Base-by-base conservation (phyloP, 495 filamentous ascomycete species). In the Ascobolus immersus region DNA sequence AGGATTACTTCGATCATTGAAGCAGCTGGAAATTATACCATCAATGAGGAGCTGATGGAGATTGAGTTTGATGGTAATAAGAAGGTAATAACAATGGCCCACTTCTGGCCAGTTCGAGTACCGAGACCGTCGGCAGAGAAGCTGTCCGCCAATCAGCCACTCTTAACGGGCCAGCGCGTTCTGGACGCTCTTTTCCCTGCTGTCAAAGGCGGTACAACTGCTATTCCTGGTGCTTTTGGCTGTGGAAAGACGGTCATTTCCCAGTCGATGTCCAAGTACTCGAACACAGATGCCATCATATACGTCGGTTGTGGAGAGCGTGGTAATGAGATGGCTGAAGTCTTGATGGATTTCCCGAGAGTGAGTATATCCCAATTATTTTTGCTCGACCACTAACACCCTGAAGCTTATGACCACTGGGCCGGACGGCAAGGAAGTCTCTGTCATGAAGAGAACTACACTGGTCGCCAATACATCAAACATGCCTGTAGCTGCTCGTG, bases 211-310 rank as follows among this genome's bases (percentile, higher is more conserved):
- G 86, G 86, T 41, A 99, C 86, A 22, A 81, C 94, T 34, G 89
- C 81, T 48, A 99, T 99, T 49, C 86, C 86, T 9, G 89, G 86
- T 49, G 86, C 86, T 53, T 99, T 99, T 54, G 89, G 86, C 42
- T 99, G 89, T 51, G 86, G 86, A 44, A 99, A 99, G 69, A 99
- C 86, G 39, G 86, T 99, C 54, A 99, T 99, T 57, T 80, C 73
- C 43, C 89, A 99, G 59, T 79, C 73, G 38, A 73, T 99, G 38
- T 94, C 86, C 51, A 99, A 99, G 55, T 99, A 93, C 62, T 99
- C 86, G 37, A 99, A 99, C 68, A 82, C 75, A 52, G 89, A 99
- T 55, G 79, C 92, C 50, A 94, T 99, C 43, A 75, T 99, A 44
- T 94, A 99, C 54, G 86, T 99, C 41, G 86, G 86, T 28, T 92